A percentile compares a stretch with the other conserved stretches of the same genome.
Conservation (phyloP, 2,329 filamentous ascomycete species). For the Tolypocladium sp. region DNA sequence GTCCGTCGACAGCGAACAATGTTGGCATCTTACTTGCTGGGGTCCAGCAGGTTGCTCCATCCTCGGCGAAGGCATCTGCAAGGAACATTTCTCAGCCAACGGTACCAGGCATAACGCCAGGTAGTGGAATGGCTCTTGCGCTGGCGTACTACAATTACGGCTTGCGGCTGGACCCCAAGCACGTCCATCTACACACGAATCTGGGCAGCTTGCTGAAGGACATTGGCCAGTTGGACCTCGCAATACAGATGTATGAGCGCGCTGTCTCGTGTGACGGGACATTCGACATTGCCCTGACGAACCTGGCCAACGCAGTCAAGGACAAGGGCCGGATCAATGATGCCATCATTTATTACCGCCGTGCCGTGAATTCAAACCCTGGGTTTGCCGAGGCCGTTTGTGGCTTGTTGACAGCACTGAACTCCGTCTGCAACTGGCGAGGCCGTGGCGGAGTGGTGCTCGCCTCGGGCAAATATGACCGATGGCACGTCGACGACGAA, state of each 20-base stretch:
- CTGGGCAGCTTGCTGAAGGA: slow-evolving; percentile 92
- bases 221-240: slow-evolving; percentile 82
- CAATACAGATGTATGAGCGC: slow-evolving; percentile 95
- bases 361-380: slow-evolving; percentile 84
- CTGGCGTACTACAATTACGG: slow-evolving; percentile 95
- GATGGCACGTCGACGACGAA: slow-evolving; percentile 84
- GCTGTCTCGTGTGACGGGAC: slow-evolving; percentile 87
- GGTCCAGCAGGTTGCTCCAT: slow-evolving; percentile 59
- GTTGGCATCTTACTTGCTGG: slow-evolving; percentile 95
- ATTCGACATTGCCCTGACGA: slow-evolving; percentile 94
- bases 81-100: slow-evolving; percentile 18
- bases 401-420: slow-evolving; percentile 86
- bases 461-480: slow-evolving; percentile 65
- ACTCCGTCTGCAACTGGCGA: slow-evolving; percentile 93
- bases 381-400: slow-evolving; percentile 97
- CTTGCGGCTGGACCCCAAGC: slow-evolving; percentile 72
- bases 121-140: slow-evolving; percentile 80
- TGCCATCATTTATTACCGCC: slow-evolving; percentile 83
- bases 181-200: slow-evolving; percentile 96
- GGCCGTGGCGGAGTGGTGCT: slow-evolving; percentile 78
- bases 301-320: slow-evolving; percentile 95
- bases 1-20: slow-evolving; percentile 96
- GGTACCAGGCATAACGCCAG: slow-evolving; percentile 73
- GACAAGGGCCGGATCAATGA: slow-evolving; percentile 89
- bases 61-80: slow-evolving; percentile 9